Conservation (phyloP, 2,329 filamentous ascomycete species). For the Colletotrichum gloeosporioides region DNA sequence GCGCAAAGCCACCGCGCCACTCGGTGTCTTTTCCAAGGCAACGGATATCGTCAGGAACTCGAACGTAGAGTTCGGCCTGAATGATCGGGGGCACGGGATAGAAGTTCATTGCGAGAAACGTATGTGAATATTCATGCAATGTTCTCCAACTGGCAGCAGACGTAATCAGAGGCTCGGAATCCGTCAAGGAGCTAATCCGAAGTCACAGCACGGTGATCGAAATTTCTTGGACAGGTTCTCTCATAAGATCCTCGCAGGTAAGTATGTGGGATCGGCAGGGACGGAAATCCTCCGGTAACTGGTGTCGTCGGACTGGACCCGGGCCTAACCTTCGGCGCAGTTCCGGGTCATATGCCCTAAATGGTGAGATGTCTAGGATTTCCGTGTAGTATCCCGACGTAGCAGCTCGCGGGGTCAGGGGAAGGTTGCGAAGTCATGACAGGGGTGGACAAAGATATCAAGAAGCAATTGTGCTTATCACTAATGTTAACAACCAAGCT, state of each 20-base stretch:
- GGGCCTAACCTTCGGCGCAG: background rate
- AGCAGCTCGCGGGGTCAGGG: background rate
- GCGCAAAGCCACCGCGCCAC: conserved; percentile 41
- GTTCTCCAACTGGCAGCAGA: background rate
- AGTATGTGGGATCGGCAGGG: background rate
- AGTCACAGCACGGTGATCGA: background rate
- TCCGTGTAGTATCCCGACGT: background rate
- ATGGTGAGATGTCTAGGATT: background rate
- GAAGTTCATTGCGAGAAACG: conserved; percentile 35
- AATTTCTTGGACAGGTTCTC: background rate
- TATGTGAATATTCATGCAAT: background rate
- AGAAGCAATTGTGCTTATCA: background rate
- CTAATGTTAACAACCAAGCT: no score
- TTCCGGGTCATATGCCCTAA: background rate
- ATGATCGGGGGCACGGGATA: conserved; percentile 36
- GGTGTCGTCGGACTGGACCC: background rate
- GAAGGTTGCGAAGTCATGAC: background rate
- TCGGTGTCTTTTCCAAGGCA: conserved; percentile 37
- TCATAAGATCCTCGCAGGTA: background rate
- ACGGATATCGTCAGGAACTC: conserved; percentile 38
- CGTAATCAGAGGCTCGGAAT: background rate
- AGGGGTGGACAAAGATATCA: background rate
- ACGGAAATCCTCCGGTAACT: background rate
- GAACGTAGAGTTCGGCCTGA: conserved; percentile 37
- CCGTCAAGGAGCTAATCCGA: background rate